Evolutionary conservation across 2,329 filamentous ascomycete species (phyloP).

Genomic region (Keithomyces neogunnii): DNA sequence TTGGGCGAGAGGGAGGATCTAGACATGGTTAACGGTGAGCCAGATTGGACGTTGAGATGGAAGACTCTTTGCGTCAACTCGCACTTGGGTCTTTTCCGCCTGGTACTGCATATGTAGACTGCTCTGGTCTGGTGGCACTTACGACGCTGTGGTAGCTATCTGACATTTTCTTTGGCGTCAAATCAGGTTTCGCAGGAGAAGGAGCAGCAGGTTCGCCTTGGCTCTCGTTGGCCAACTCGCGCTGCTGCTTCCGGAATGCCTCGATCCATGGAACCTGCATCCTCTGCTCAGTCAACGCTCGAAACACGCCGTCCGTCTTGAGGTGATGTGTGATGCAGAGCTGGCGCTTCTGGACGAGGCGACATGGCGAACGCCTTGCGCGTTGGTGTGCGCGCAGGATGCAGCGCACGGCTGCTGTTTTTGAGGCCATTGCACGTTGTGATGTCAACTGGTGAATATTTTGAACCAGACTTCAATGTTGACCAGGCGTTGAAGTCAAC

Average conservation of each 20-base stretch:
- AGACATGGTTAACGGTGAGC: not conserved
- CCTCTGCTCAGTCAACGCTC: conserved; percentile 16
- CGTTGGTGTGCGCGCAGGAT: not conserved
- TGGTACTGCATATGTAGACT: too few relatives aligned
- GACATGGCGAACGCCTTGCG: not conserved
- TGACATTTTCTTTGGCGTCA: conserved; percentile 20
- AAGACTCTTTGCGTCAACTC: too few relatives aligned
- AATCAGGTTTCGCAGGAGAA: conserved; percentile 11
- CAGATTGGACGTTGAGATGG: too few relatives aligned
- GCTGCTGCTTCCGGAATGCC: conserved; percentile 15
- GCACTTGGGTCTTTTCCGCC: too few relatives aligned
- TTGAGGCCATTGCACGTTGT: not conserved
- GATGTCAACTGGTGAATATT: too few relatives aligned
- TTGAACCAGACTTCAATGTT: not conserved
- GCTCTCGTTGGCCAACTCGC: conserved; percentile 5
- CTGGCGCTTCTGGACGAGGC: not conserved
- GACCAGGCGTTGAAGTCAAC: too few relatives aligned
- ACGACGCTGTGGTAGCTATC: conserved; percentile 24
- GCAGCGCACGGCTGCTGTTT: not conserved
- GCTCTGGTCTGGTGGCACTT: not conserved
- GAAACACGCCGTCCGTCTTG: conserved; percentile 20
- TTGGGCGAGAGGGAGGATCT: conserved; percentile 52
- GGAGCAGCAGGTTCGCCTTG: conserved; percentile 7
- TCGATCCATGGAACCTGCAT: conserved; percentile 21
- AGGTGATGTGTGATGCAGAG: not conserved